A percentile compares a stretch with the other conserved stretches of the same genome.
Evolutionary conservation across 257 asterid genomes (phyloP).

Genomic region (Solanum lignicaule): DNA sequence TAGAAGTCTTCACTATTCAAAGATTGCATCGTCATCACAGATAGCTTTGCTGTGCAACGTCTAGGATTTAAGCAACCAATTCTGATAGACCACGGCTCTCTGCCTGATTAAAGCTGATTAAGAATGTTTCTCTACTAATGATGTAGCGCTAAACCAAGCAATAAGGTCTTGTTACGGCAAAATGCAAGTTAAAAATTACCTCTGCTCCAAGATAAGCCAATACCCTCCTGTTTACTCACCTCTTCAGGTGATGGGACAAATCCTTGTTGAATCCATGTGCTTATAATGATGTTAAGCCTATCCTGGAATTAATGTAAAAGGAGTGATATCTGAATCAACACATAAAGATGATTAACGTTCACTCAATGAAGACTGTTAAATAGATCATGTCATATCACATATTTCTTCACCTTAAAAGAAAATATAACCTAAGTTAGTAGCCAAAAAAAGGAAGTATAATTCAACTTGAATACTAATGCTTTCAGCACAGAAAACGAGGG

Average conservation of each 20-base stretch:
- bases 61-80: conserved; percentile 62
- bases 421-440: not conserved
- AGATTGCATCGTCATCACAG: conserved; percentile 44
- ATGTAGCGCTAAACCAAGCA: not conserved
- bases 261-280: conserved; percentile 46
- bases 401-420: not conserved
- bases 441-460: not conserved
- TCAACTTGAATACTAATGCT: not conserved
- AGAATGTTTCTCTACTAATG: conserved; percentile 3
- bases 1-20: conserved; percentile 39
- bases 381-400: not conserved
- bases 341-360: not conserved
- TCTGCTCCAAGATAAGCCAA: conserved; percentile 41
- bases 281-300: conserved; percentile 73
- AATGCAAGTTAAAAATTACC: conserved; percentile 18
- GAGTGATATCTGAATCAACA: not conserved
- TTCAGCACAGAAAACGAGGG: not conserved
- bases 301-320: conserved; percentile 33
- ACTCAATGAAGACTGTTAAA: not conserved
- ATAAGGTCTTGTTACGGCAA: not conserved
- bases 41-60: conserved; percentile 41
- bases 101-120: conserved; percentile 40
- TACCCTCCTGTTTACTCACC: conserved; percentile 72
- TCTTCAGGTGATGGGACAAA: conserved; percentile 87
- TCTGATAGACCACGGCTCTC: conserved; percentile 55